Base-by-base conservation (phyloP, 306 rosid species). In the Biancaea sappan region DNA sequence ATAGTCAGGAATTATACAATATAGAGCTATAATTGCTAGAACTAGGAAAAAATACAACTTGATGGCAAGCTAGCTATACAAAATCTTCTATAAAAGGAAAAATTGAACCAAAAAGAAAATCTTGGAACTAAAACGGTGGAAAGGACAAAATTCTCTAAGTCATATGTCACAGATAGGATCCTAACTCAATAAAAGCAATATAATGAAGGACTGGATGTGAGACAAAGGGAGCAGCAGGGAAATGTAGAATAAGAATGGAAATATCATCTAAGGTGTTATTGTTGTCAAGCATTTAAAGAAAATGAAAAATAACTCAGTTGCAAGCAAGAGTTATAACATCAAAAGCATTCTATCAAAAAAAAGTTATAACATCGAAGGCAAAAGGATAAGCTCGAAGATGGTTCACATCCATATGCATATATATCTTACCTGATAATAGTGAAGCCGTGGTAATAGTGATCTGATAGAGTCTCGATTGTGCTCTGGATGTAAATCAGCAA, bases 381-480 rank as follows among this genome's bases (percentile, higher is more conserved):
- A 2, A 31, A 31, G 5, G 34, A 40, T 44, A 4, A 74, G 52
- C 73, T 47, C 6, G 19, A 15, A 32, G 70, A 73, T 52, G 50
- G 9, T 28, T 43, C 77, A 56, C 19, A 58, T 70, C 40, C 12
- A 43, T 62, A 19, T 51, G 64, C 67, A 72, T 71, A 79, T 26
- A 40, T 66, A 43, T 40, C 43, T 34, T 44, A 91, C 99, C 93
- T 80, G 87, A 79, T 69, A 94, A 85, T 90, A 86, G 84, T 88
- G 88, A 60, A 94, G 90, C 52, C 85, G 91, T 32, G 96, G 91
- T 79, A 94, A 80, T 73, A 92, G 77, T 26, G 88, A 88, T 82
- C 76, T 83, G 74, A 92, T 84, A 43, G 99, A 80, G 40, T 86
- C 88, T 59, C 86, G 80, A 80, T 65, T 86, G 76, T 94, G 99